Evolutionary conservation across 495 filamentous ascomycete species (phyloP), one percentile per base, ranked within the genome.

Genomic region (Hypoxylon fragiforme): DNA sequence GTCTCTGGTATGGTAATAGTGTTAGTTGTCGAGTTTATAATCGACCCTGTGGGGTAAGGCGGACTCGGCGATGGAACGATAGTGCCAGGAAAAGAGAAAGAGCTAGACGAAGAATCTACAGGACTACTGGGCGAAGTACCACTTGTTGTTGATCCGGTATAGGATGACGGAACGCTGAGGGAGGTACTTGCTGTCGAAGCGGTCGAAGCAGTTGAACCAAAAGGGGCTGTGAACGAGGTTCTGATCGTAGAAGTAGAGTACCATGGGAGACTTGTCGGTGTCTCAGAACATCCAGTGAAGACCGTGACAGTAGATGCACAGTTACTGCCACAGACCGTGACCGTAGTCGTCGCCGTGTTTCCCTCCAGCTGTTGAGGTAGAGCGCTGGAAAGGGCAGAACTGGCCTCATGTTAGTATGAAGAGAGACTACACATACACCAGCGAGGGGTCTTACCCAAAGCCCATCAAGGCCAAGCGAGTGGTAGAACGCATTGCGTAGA

Each of bases 291-390:
- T 15, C 28, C 56, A n/a, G 43, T 32, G 44, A 21, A 53, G 5
- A 68, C 59, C n/a, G 65, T 68, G 7, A 61, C 58, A 7, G 59
- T 68, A 14, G 62, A 51, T 20, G 58, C 62, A 39, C 62, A 67
- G 15, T 16, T 52, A 18, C n/a, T 9, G n/a, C 46, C 65, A 21
- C 61, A 67, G 26, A 50, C 54, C 18, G 65, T 67, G 2, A 67
- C 62, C 2, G 57, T 65, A 1, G 49, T 39, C 5, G 62, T 65
- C 30, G 65, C 65, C 6, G 65, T 68, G 12, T 18, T 34, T 12
- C 36, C 34, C 36, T 61, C 40, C 1, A 42, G 44, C 40, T 60
- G 51, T 34, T 58, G 62, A 26, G 62, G 40, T 9, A 44, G 44
- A 15, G 45, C 62, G n/a, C 48, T 16, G 43, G 49, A 21, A 11